Evolutionary conservation across 208 protist genomes (phyloP).

Genomic region (Kentomonas sorsogonicus): DNA sequence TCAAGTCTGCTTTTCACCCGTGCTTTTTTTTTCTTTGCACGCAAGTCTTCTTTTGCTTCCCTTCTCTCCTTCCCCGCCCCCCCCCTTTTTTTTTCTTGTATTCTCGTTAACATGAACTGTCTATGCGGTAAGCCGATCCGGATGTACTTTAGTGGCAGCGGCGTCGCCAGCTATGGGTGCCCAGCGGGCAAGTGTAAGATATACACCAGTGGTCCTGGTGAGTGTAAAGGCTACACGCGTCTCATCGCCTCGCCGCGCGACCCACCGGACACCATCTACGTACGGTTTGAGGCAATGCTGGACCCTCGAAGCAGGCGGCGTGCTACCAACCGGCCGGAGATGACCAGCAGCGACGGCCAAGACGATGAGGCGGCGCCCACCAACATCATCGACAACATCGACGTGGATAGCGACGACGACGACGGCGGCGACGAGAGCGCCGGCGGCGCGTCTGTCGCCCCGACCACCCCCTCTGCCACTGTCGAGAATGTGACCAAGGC

Average conservation of each 20-base stretch:
- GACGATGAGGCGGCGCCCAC: no score
- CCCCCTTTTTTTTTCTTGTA: no score
- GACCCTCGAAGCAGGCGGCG: slow-evolving; percentile 38
- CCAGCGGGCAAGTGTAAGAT: slow-evolving; percentile 51
- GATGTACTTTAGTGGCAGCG: slow-evolving; percentile 40
- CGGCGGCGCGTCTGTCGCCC: no score
- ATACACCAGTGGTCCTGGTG: slow-evolving; percentile 41
- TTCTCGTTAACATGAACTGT: slow-evolving; percentile 77
- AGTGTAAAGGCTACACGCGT: slow-evolving; percentile 61
- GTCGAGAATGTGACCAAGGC: not conserved
- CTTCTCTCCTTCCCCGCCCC: no score
- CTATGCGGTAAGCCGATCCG: slow-evolving; percentile 43
- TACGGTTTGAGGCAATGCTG: slow-evolving; percentile 67
- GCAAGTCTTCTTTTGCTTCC: not conserved
- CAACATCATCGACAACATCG: no score
- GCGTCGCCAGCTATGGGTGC: slow-evolving; percentile 55
- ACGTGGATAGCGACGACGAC: no score
- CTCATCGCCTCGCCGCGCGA: slow-evolving; percentile 27
- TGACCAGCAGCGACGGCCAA: no score
- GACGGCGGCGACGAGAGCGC: no score
- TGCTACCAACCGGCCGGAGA: no score
- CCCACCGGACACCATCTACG: slow-evolving; percentile 24
- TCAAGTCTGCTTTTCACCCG: not conserved
- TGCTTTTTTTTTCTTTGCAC: no score
- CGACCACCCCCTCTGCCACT: no score